Evolutionary conservation across 768 basidiomycete species (phyloP), one percentile per base, ranked within the genome.

Genomic region (Mycena rebaudengoi): DNA sequence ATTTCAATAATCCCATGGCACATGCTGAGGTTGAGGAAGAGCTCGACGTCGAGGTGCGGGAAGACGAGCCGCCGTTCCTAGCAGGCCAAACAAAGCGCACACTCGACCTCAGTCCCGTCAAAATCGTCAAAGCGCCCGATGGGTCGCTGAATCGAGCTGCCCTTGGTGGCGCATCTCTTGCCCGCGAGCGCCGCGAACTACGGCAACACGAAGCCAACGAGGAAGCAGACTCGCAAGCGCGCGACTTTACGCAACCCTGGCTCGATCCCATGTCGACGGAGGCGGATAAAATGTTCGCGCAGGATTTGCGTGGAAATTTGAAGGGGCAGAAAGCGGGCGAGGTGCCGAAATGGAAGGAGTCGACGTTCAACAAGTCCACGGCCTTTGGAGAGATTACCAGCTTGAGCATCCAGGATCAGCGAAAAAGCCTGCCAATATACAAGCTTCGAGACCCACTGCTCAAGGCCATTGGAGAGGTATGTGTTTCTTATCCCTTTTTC

Each of bases 51-150:
- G 98, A 99, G 73, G 90, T 99, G 57, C 90, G 93, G 64, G 98
- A 99, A 74, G 95, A 98, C 60, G 98, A 99, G 71, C 96, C 98
- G 1, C 85, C 97, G 1, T 99, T 99, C 86, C 79, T 99, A 21
- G 88, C 93, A 14, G 98, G 98, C 16, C 98, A 99, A 79, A 98
- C 96, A 58, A 98, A 98, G 78, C 89, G 91, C 60, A 96, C 96
- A 1, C 85, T 99, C 23, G 95, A 99, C 65, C 86, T 99, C 32
- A 96, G 95, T 73, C 98, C 98, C 0, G 95, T 99, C 69, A 99
- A 98, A 78, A 93, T 99, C 65, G 92, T 99, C 73, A 99, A 99
- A 74, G 98, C 98, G 21, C 98, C 98, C 0, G 98, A 99, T 78
- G 98, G 98, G 20, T 96, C 96, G 7, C 76, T 99, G 61, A 99